Percentiles rank a stretch among this genome's conserved stretches.
These are phyloP conservation scores for Fusarium staphyleae DNA, from an alignment of 2,329 filamentous ascomycete species.

Conservation along the genomic window DNA sequence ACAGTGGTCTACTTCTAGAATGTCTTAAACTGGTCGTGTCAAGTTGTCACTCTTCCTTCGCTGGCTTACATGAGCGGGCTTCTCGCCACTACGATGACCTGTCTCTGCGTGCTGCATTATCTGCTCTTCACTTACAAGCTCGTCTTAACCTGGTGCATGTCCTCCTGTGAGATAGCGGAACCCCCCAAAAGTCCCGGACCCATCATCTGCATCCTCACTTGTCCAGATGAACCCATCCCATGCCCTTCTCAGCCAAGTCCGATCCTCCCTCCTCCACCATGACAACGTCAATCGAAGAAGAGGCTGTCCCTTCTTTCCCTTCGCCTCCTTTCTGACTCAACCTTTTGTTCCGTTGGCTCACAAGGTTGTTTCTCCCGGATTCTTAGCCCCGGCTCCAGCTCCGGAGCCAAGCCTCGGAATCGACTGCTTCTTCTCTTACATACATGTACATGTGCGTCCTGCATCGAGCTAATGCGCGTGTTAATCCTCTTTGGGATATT, in stretches of 20 bases:
- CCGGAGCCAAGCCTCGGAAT: constrained; percentile 20
- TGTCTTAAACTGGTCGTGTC: no score
- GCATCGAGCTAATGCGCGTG: constrained; percentile 29
- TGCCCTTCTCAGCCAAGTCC: not conserved
- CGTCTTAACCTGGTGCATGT: no score
- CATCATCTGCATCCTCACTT: not conserved
- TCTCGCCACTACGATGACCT: not conserved
- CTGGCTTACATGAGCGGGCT: no score
- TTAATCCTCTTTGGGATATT: constrained; percentile 33
- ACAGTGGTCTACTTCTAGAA: no score
- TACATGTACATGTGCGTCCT: constrained; percentile 13
- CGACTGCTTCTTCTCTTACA: no score
- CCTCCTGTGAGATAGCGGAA: not conserved
- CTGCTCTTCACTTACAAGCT: not conserved
- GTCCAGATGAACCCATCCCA: not conserved
- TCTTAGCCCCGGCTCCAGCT: no score
- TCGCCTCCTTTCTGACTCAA: no score
- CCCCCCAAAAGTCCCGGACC: not conserved
- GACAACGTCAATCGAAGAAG: not conserved
- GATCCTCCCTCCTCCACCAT: not conserved
- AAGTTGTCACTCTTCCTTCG: no score
- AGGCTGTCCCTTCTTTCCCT: no score
- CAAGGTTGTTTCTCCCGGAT: no score
- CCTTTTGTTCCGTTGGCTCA: no score
- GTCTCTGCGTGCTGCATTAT: not conserved